A percentile compares a stretch with the other conserved stretches of the same genome.
phyloP scores from a whole-genome alignment of 352 stramenopile genomes.

The Aphanomyces euteiches region DNA sequence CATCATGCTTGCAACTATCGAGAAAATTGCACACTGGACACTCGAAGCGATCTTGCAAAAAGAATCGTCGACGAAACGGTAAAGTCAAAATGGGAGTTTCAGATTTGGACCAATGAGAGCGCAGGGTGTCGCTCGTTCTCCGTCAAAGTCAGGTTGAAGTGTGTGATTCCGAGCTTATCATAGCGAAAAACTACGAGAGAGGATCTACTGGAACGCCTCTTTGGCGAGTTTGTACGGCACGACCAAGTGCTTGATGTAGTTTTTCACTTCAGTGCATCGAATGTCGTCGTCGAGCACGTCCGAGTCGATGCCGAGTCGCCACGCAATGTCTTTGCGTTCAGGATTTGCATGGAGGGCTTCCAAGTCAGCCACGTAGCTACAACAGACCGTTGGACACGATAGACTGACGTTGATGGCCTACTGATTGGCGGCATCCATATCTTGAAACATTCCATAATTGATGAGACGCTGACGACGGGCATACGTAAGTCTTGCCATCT shows the following conservation, averaged over 20 bases:
- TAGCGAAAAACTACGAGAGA: too few relatives aligned
- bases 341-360: constrained; percentile 53
- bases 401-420: neutral
- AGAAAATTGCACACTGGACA: too few relatives aligned
- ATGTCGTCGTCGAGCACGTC: constrained; percentile 68
- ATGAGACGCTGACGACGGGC: constrained; percentile 61
- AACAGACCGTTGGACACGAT: neutral
- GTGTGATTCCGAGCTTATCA: neutral
- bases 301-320: constrained; percentile 56
- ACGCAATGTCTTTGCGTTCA: constrained; percentile 54
- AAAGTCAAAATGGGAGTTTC: neutral
- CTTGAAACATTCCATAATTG: constrained; percentile 57
- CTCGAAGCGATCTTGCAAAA: too few relatives aligned
- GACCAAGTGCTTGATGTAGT: constrained; percentile 69
- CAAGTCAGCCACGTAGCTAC: constrained; percentile 45
- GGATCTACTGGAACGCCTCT: too few relatives aligned
- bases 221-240: constrained; percentile 46
- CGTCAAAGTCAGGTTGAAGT: neutral
- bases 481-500: constrained; percentile 65
- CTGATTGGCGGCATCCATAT: constrained; percentile 46
- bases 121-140: neutral
- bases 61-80: too few relatives aligned
- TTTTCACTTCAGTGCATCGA: constrained; percentile 62
- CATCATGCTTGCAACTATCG: too few relatives aligned
- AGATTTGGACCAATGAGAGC: neutral